Conservation (phyloP, 441 rosid species). For the Pelargonium australe region DNA sequence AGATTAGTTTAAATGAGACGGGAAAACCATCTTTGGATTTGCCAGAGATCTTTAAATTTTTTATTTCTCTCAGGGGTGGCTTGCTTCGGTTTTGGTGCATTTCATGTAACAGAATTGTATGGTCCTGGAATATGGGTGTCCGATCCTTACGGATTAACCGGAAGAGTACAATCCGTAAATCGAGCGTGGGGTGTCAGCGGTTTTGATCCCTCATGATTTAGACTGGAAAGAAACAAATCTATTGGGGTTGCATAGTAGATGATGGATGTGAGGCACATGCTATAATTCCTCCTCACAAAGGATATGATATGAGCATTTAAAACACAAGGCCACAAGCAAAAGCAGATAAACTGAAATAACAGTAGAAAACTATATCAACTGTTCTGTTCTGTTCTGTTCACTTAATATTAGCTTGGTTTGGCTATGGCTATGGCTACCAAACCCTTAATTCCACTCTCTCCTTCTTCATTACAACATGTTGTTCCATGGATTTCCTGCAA, state of each 20-base stretch:
- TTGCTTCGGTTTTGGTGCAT: constrained; percentile 13
- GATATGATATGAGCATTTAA: neutral
- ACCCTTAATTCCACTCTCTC: constrained; percentile 28
- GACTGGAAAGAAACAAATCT: too few relatives aligned
- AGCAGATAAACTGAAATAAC: constrained; percentile 3
- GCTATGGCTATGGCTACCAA: constrained; percentile 44
- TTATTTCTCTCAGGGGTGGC: constrained; percentile 1
- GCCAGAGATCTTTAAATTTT: constrained; percentile 17
- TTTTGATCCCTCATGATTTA: too few relatives aligned
- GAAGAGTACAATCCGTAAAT: too few relatives aligned
- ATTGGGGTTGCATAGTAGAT: too few relatives aligned
- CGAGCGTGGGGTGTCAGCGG: too few relatives aligned
- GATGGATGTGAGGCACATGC: too few relatives aligned
- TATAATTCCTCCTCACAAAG: too few relatives aligned
- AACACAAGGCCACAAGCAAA: constrained; percentile 7
- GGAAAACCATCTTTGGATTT: constrained; percentile 15
- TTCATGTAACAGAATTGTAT: constrained; percentile 16
- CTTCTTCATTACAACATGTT: constrained; percentile 24
- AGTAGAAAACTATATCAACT: neutral
- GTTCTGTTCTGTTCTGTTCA: neutral
- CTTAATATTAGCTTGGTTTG: neutral
- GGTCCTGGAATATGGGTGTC: too few relatives aligned
- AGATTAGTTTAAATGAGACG: too few relatives aligned
- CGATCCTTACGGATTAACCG: too few relatives aligned
- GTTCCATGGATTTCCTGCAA: constrained; percentile 32